phyloP scores from a whole-genome alignment of 2,329 filamentous ascomycete genomes.

The Colletotrichum sp. region DNA sequence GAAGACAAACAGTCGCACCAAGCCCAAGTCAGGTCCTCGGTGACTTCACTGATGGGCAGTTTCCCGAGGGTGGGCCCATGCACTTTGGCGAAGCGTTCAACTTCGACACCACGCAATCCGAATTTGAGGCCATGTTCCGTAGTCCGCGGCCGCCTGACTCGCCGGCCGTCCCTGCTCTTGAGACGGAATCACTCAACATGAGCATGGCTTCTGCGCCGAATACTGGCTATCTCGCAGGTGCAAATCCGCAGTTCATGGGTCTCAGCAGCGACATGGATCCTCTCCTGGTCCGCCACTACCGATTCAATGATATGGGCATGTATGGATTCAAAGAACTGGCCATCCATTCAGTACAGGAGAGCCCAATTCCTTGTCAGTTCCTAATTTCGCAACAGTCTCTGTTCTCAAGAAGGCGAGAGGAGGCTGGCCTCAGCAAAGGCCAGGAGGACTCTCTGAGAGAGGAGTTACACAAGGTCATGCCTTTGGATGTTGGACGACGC shows the following conservation, averaged over 20 bases:
- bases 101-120: slow-evolving; percentile 10
- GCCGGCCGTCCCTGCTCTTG: not conserved
- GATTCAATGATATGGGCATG: slow-evolving; percentile 9
- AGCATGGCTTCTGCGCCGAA: not conserved
- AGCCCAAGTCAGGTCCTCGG: not conserved
- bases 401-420: slow-evolving; percentile 19
- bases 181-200: not conserved
- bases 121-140: slow-evolving; percentile 14
- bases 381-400: slow-evolving; percentile 17
- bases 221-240: not conserved
- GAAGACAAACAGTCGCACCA: not conserved
- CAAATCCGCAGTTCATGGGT: slow-evolving; percentile 5
- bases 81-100: not conserved
- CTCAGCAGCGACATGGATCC: slow-evolving; percentile 25
- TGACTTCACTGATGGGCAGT: not conserved
- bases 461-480: not conserved
- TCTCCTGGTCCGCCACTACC: slow-evolving; percentile 18
- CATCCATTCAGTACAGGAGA: slow-evolving; percentile 21
- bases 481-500: not conserved
- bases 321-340: slow-evolving; percentile 26
- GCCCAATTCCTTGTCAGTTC: slow-evolving; percentile 19
- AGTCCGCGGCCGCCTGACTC: not conserved
- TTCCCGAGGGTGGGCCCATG: not conserved
- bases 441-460: not conserved
- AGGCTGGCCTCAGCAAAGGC: not conserved